Percentiles rank a stretch among this genome's conserved stretches.
phyloP scores from a whole-genome alignment of 257 asterid genomes.

The Thymus mandschuricus region DNA sequence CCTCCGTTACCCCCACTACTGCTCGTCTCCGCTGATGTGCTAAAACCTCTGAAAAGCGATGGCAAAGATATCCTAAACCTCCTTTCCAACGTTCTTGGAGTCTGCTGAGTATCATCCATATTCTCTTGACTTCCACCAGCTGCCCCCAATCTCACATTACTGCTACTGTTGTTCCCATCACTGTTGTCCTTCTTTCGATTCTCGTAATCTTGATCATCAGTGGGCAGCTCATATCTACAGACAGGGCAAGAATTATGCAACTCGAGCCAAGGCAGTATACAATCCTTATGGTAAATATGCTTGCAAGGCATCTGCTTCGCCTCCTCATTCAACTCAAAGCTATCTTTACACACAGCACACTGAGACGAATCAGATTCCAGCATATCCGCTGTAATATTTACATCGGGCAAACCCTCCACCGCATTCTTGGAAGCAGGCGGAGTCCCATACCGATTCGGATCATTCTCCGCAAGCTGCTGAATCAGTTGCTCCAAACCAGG shows the following conservation, averaged over 20 bases:
- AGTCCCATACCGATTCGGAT: slow-evolving; percentile 83
- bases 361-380: slow-evolving; percentile 65
- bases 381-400: slow-evolving; percentile 53
- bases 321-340: slow-evolving; percentile 62
- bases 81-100: slow-evolving; percentile 63
- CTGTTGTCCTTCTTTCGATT: slow-evolving; percentile 44
- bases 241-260: slow-evolving; percentile 93
- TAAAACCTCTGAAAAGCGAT: slow-evolving; percentile 61
- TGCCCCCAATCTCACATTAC: slow-evolving; percentile 37
- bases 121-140: slow-evolving; percentile 45
- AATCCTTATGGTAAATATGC: slow-evolving; percentile 83
- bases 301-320: slow-evolving; percentile 88
- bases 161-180: slow-evolving; percentile 27
- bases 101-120: slow-evolving; percentile 45
- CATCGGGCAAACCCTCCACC: slow-evolving; percentile 67
- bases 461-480: slow-evolving; percentile 85
- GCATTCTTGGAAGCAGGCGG: slow-evolving; percentile 87
- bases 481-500: slow-evolving; percentile 87
- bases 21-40: slow-evolving; percentile 72
- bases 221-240: slow-evolving; percentile 86
- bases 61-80: slow-evolving; percentile 75
- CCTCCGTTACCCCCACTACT: slow-evolving; percentile 50
- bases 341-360: slow-evolving; percentile 89
- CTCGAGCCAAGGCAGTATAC: slow-evolving; percentile 90
- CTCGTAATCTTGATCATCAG: slow-evolving; percentile 88